Evolutionary conservation across 441 rosid genomes (phyloP), one percentile per base, ranked within the genome.

Genomic region (Euphorbia schlechtendalii): DNA sequence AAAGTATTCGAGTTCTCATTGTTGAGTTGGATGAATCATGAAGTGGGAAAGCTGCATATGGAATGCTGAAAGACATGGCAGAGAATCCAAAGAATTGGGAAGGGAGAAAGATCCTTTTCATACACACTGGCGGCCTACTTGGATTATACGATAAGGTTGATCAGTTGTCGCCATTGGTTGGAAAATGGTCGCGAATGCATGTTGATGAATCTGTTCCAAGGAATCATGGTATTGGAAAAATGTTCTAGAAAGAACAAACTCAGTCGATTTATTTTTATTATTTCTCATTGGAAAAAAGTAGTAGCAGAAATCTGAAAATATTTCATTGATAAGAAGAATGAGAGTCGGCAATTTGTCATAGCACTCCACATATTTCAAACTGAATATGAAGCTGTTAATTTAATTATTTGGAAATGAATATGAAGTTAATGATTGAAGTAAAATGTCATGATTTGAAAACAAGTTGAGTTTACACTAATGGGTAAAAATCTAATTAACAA

Each of bases 111-210:
- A 70, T 92, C 61, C 83, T 89, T 59, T 92, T 92, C 68, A 73
- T 92, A 70, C 95, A 92, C 80, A 89, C 96, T 0, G 92, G 96
- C n/a, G 95, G 98, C 14, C 85, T 89, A 32, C 85, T 89, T 1
- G 96, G 95, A 3, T 77, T 92, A 74, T 89, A 66, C 17, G 92
- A 88, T 63, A 84, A 89, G 69, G 91, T 82, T n/a, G 96, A 88
- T 61, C 85, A 88, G 73, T 66, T 93, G 84, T 77, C 81, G 43
- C 53, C 96, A 5, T 77, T 81, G 54, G 71, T 88, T 3, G 76
- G 81, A 24, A 84, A 85, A 43, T 93, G 95, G 88, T 67, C 69
- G 9, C 78, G 93, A 22, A 81, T 93, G 97, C 91, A 86, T 46
- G 91, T 93, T 28, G 73, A 78, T 43, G 88, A 88, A 71, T 84